Base-by-base conservation (phyloP, 2,329 filamentous ascomycete genomes). In the Cercospora canescens region DNA sequence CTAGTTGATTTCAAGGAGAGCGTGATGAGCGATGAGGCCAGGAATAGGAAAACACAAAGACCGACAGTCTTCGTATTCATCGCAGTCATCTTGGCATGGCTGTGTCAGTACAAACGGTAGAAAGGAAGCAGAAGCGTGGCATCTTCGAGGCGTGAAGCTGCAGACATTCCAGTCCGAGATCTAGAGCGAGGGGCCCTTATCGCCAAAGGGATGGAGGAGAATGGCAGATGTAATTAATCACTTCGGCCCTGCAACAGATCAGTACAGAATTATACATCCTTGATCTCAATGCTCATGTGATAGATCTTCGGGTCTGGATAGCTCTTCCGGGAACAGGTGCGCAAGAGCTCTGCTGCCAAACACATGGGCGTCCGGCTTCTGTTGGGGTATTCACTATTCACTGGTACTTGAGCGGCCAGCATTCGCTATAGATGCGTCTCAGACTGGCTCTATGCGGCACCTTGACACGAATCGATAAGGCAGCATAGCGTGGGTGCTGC, bases 11-110 rank as follows among this genome's bases (percentile, higher is more conserved):
- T 70, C 18, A 76, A 41, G 41, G 71, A 71, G 41, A 76, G 68
- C n/a, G 75, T 78, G 30, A 77, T 61, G 32, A 77, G 71, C 18
- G 74, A 74, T 12, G 76, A 78, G 39, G 71, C 67, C 64, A 77
- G 69, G 72, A 78, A 77, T 60, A 77, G 71, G 45, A 74, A 72
- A 56, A 75, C 74, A 62, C 72, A 77, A 32, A 78, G 70, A 57
- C 69, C 69, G 64, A 77, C 70, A 41, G 69, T 71, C 54, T 71
- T 73, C 18, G 75, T 72, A 58, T 72, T 75, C 28, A 65, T 45
- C 6, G 62, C 48, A 65, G 69, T 70, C 63, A 72, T 69, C 21
- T 61, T 61, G 60, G 60, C 67, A 72, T 69, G 41, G 3, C 63
- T 62, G 39, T 55, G 12, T 26, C n/a, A 58, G 55, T 59, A 16